Conservation (phyloP, 139 green algal species). For the Coccomyxa sp. region DNA sequence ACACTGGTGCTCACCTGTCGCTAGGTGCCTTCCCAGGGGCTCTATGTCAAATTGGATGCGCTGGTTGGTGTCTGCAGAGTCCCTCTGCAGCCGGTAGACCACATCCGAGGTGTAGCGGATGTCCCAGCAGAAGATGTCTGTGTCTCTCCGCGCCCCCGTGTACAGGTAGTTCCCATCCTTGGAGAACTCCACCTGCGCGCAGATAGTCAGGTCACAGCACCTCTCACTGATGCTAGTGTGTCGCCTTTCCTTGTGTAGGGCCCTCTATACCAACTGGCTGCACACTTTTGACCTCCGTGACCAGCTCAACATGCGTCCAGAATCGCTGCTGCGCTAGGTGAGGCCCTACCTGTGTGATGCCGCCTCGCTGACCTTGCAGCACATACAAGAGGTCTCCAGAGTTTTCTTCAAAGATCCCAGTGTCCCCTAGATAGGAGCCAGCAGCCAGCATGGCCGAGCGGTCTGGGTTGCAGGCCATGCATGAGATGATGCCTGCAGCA, state of each 20-base stretch:
- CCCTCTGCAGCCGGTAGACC: constrained; percentile 65
- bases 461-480: constrained; percentile 61
- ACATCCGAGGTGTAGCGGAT: constrained; percentile 54
- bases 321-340: too few species aligned
- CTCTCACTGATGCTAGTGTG: too few species aligned
- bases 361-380: constrained; percentile 64
- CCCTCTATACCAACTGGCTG: neutral
- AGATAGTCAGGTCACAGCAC: too few species aligned
- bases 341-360: constrained; percentile 74
- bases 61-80: constrained; percentile 78
- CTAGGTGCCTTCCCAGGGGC: constrained; percentile 74
- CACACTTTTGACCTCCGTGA: too few species aligned
- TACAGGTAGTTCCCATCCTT: constrained; percentile 83
- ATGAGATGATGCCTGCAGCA: constrained; percentile 80
- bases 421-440: constrained; percentile 66
- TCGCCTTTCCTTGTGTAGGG: neutral
- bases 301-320: too few species aligned
- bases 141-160: constrained; percentile 74
- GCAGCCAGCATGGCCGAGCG: constrained; percentile 57
- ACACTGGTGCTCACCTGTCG: constrained; percentile 40
- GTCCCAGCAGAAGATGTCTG: constrained; percentile 84
- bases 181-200: constrained; percentile 63
- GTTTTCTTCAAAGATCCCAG: constrained; percentile 58
- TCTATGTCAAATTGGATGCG: constrained; percentile 92
- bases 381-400: constrained; percentile 51